These are phyloP conservation scores for Saccharomycopsis crataegensis DNA, from an alignment of 1,139 yeast species.

Conservation along the genomic window DNA sequence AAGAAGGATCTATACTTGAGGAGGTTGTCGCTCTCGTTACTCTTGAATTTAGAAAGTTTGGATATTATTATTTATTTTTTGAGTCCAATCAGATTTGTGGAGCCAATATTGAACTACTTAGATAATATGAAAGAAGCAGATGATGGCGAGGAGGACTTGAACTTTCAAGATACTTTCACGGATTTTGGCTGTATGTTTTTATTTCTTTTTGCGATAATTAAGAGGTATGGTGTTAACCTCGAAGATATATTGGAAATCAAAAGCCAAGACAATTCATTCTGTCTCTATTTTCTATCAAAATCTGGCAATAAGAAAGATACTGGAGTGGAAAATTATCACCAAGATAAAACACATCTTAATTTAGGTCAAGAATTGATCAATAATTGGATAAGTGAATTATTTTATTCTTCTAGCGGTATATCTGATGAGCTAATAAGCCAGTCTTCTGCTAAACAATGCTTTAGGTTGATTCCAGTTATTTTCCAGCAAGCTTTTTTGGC, in stretches of 20 bases:
- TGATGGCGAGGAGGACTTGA: conserved; percentile 41
- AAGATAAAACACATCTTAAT: not conserved
- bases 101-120: conserved; percentile 29
- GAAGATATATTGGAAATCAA: conserved; percentile 22
- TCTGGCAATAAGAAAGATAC: conserved; percentile 20
- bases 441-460: conserved; percentile 60
- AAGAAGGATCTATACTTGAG: conserved; percentile 40
- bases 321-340: not conserved
- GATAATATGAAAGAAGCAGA: conserved; percentile 25
- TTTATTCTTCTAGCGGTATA: conserved; percentile 71
- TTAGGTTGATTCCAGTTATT: conserved; percentile 62
- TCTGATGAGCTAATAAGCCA: conserved; percentile 73
- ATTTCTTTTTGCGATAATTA: conserved; percentile 39
- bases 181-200: conserved; percentile 56
- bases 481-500: conserved; percentile 70
- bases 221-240: conserved; percentile 37
- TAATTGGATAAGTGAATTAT: conserved; percentile 76
- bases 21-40: conserved; percentile 41
- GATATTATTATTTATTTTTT: conserved; percentile 33
- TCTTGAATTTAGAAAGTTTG: conserved; percentile 35
- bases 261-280: conserved; percentile 22
- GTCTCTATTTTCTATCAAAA: conserved; percentile 22
- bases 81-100: conserved; percentile 23
- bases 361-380: conserved; percentile 38
- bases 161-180: conserved; percentile 62